phyloP scores from a whole-genome alignment of 805 yeast genomes.

The Kregervanrija pseudodelftensis region DNA sequence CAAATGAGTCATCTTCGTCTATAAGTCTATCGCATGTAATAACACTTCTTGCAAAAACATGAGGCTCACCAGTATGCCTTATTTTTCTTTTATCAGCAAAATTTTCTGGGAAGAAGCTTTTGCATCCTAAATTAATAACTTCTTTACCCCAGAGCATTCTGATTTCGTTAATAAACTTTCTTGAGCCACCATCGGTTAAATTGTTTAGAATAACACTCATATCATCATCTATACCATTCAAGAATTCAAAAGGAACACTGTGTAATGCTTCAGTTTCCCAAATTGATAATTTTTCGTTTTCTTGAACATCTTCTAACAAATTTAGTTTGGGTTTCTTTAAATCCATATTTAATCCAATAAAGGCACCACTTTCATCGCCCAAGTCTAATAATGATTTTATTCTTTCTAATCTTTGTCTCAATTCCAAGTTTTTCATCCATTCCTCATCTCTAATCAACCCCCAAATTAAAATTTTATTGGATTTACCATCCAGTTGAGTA shows the following conservation, averaged over 20 bases:
- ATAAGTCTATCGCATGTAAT: conserved; percentile 15
- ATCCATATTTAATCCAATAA: conserved; percentile 1
- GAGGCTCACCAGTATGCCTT: neutral
- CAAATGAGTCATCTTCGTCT: neutral
- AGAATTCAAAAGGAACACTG: conserved; percentile 37
- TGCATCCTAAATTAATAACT: neutral
- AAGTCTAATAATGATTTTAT: conserved; percentile 4
- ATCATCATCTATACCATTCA: conserved; percentile 17
- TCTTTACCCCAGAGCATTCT: conserved; percentile 1
- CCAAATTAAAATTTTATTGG: conserved; percentile 6
- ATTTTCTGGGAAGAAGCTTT: neutral
- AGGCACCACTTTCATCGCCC: neutral
- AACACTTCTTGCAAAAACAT: conserved; percentile 23
- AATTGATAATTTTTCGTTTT: conserved; percentile 1
- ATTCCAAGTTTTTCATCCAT: neutral
- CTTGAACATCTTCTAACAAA: neutral
- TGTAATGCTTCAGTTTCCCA: conserved; percentile 41
- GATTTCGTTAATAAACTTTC: conserved; percentile 1
- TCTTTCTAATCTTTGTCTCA: conserved; percentile 2
- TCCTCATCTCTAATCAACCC: conserved; percentile 2
- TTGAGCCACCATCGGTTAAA: conserved; percentile 5
- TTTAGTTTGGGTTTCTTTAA: neutral
- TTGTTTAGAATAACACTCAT: conserved; percentile 1
- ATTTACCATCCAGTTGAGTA: conserved; percentile 9
- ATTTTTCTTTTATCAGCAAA: neutral